Base-by-base conservation (phyloP, 306 rosid genomes). In the Mucuna pruriens region DNA sequence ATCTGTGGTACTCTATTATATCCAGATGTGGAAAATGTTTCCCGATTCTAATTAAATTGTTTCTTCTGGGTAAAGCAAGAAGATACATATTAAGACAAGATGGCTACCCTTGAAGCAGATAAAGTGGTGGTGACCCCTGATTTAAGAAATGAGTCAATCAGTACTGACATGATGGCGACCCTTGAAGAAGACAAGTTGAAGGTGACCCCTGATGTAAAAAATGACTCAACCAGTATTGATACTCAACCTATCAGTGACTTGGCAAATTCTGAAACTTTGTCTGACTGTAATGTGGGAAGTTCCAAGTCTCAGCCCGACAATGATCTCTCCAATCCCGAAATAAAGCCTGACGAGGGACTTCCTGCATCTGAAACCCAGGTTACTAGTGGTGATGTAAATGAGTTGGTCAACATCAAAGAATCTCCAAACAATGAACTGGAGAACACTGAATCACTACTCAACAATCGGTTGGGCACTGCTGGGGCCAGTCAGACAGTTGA, bases 101-200 rank as follows among this genome's bases (percentile, higher is more conserved):
- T 90, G 91, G 73, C 85, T 7, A 63, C 90, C 8, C 84, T 84
- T 44, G 91, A 87, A 71, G 89, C 85, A 57, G 94, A 75, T 54
- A 85, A 79, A 76, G 74, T 80, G 73, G 76, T 45, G 8, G 75
- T 42, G 34, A 77, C 74, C 34, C 78, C 72, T 65, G 74, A 66
- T 31, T 20, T 19, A 45, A 77, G 72, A 54, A 58, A 48, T 55
- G 88, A 65, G 2, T 4, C 85, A 7, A 68, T 65, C 69, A 73
- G 54, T 45, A 13, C 33, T 12, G 72, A 76, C 63, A 31, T 31
- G 77, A 49, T 31, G 29, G 75, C 78, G 1, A 62, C 86, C 4
- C 83, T 85, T 39, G 90, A 84, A 63, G 89, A 84, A 46, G 90
- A 74, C 62, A 88, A 75, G 77, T 71, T 81, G 74, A 74, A 36